Percentiles rank a stretch among this genome's conserved stretches.
phyloP scores from a whole-genome alignment of 1,284 basidiomycete species.

The Mycosarcoma maydis region DNA sequence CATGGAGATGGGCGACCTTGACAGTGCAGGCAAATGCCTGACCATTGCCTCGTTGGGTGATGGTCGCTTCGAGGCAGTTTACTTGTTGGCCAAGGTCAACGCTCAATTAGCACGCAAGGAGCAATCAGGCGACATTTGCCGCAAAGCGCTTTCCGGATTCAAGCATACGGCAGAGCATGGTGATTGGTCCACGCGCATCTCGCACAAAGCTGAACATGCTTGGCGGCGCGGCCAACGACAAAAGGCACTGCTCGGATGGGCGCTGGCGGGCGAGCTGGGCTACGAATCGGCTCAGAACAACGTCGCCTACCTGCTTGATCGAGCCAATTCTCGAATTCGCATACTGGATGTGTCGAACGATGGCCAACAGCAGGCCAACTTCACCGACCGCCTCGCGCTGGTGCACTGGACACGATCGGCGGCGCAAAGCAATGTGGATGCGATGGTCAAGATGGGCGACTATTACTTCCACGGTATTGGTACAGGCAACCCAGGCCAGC shows the following conservation, averaged over 20 bases:
- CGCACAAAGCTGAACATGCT: conserved; percentile 60
- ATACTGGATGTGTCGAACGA: conserved; percentile 9
- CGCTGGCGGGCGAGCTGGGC: conserved; percentile 86
- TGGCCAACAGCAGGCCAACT: conserved; percentile 21
- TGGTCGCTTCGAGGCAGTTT: conserved; percentile 52
- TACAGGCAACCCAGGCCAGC: conserved; percentile 72
- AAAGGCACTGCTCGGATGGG: conserved; percentile 71
- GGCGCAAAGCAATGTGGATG: conserved; percentile 90
- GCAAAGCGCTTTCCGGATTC: conserved; percentile 46
- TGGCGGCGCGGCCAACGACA: conserved; percentile 53
- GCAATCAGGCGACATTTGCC: conserved; percentile 38
- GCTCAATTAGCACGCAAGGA: conserved; percentile 33
- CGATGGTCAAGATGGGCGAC: conserved; percentile 88
- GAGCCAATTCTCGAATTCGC: conserved; percentile 66
- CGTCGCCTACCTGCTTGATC: conserved; percentile 88
- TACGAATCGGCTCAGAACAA: conserved; percentile 95
- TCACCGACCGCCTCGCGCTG: conserved; percentile 79
- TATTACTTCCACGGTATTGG: conserved; percentile 80
- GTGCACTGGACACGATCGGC: conserved; percentile 95
- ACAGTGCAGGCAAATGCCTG: conserved; percentile 38
- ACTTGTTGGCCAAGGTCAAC: conserved; percentile 51
- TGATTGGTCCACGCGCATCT: conserved; percentile 62
- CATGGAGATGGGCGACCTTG: conserved; percentile 50
- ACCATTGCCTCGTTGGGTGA: conserved; percentile 37
- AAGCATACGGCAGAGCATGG: conserved; percentile 56